Base-by-base conservation (phyloP, 2,329 filamentous ascomycete genomes). In the Sphaceloma murrayae region DNA sequence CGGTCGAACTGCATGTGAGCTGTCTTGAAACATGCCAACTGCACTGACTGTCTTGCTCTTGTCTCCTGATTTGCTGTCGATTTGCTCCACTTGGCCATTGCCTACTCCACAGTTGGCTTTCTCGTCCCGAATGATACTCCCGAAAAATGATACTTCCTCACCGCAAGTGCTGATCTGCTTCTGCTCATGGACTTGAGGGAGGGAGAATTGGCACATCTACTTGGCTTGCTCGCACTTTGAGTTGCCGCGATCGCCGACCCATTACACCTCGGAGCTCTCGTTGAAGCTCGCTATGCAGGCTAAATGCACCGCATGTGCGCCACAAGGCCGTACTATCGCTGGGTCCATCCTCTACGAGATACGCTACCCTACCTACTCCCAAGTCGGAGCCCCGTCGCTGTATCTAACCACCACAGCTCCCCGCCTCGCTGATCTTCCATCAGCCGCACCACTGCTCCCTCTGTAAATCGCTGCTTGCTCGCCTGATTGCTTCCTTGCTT, bases 1-100 rank as follows among this genome's bases (percentile, higher is more conserved):
- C 6, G 13, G 24, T 29, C 16, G n/a, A 27, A 18, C 13, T 40
- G 36, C 36, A 40, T 40, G 36, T 40, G 36, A 40, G 36, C 27
- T 40, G 36, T 40, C 36, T 40, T 40, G 36, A 40, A 40, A 40
- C 36, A 40, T 39, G 36, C 36, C 36, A 40, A 40, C 36, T 26
- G 21, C 16, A 16, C 22, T 29, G 24, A 40, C 30, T 40, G 36
- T 27, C 36, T 27, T 26, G 22, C 17, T 40, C 27, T 22, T 40
- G 36, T 16, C 24, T 22, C 34, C 24, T n/a, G 34, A 39, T 39
- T n/a, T n/a, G n/a, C n/a, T n/a, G n/a, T n/a, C n/a, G n/a, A n/a
- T n/a, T n/a, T n/a, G n/a, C 34, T 21, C 19, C 36, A 16, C 11
- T 6, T 11, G 6, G 6, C 24, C 7, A 27, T 27, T 27, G 24